Conservation (phyloP, 2,329 filamentous ascomycete genomes). For the Alternaria triticimaculans region DNA sequence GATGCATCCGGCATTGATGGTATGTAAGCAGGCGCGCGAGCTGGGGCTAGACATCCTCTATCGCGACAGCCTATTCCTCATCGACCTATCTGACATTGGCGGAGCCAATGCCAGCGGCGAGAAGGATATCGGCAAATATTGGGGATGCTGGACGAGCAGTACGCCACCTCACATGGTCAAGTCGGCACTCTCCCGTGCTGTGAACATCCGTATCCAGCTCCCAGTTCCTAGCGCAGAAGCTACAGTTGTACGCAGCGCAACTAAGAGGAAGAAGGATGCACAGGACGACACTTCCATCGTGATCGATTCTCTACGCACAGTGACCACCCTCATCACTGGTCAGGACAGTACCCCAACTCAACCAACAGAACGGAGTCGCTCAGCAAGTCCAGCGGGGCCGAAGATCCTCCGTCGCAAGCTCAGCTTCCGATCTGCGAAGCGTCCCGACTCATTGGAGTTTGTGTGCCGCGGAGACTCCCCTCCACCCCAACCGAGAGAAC, state of each 20-base stretch:
- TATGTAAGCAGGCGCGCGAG: slow-evolving; percentile 1
- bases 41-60: slow-evolving; percentile 26
- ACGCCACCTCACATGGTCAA: slow-evolving; percentile 25
- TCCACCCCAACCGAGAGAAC: slow-evolving; percentile 5
- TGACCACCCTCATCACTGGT: slow-evolving; percentile 19
- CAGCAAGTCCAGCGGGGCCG: slow-evolving; percentile 3
- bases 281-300: slow-evolving; percentile 25
- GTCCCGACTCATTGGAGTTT: slow-evolving; percentile 7
- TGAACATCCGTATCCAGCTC: slow-evolving; percentile 29
- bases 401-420: slow-evolving; percentile 12
- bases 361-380: not conserved
- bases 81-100: slow-evolving; percentile 30
- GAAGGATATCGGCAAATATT: slow-evolving; percentile 20
- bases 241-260: slow-evolving; percentile 15
- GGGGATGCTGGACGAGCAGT: slow-evolving; percentile 28
- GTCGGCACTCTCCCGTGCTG: slow-evolving; percentile 22
- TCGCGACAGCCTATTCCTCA: slow-evolving; percentile 26
- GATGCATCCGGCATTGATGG: slow-evolving; percentile 10
- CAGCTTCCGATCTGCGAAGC: slow-evolving; percentile 9
- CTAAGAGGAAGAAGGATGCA: slow-evolving; percentile 31
- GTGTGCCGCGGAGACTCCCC: slow-evolving; percentile 13
- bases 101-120: slow-evolving; percentile 13
- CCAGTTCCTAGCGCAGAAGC: slow-evolving; percentile 32
- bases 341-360: not conserved
- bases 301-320: slow-evolving; percentile 23